Percentiles rank a stretch among this genome's conserved stretches.
phyloP scores from a whole-genome alignment of 75 land plant species.

The Azolla pinnata region DNA sequence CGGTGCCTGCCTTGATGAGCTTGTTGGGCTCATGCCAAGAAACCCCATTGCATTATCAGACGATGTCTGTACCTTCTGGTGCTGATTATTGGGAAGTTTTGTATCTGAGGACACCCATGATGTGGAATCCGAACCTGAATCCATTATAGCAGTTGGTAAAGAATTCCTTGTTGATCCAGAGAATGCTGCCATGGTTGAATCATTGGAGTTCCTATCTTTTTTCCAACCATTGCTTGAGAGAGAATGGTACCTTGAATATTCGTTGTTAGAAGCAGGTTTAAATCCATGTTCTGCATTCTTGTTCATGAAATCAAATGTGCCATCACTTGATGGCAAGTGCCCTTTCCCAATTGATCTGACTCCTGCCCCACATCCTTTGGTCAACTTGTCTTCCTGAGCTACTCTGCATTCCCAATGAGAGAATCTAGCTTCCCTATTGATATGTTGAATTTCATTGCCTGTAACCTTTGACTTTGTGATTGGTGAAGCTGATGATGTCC shows the following conservation, averaged over 20 bases:
- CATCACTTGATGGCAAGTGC: not conserved
- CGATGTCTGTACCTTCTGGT: too few species aligned
- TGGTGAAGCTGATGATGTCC: not conserved
- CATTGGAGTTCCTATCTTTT: not conserved
- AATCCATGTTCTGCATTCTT: not conserved
- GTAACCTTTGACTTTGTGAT: not conserved
- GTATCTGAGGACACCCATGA: not conserved
- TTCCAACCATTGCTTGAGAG: not conserved
- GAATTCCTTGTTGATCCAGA: not conserved
- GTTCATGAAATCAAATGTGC: not conserved
- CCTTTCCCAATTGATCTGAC: not conserved
- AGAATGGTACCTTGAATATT: not conserved
- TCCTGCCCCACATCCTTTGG: not conserved
- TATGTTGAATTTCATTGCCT: not conserved
- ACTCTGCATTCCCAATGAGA: constrained; percentile 7
- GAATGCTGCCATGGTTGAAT: not conserved
- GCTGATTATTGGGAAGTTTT: too few species aligned
- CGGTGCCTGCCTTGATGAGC: too few species aligned
- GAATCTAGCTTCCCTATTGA: constrained; percentile 3
- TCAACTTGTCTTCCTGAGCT: not conserved
- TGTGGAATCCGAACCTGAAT: too few species aligned
- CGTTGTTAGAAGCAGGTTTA: not conserved
- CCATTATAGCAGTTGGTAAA: not conserved
- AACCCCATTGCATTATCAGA: too few species aligned
- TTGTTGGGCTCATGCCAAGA: too few species aligned